Percentiles rank a stretch among this genome's conserved stretches.
Evolutionary conservation across 2,329 filamentous ascomycete genomes (phyloP).

Genomic region (Alternaria conjuncta): DNA sequence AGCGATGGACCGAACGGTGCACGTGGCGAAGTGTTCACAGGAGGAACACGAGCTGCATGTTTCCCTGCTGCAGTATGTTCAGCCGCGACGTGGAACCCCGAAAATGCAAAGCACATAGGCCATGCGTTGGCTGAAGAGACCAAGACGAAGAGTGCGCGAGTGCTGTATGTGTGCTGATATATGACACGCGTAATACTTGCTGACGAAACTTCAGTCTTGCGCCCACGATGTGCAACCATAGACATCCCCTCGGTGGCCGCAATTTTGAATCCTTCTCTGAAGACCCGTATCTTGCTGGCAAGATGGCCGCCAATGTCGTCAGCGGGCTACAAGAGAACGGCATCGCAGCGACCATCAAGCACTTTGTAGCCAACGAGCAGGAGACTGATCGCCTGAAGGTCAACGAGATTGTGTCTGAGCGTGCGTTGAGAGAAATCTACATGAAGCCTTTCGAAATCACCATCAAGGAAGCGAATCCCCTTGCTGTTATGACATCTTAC

Average conservation of each 20-base stretch:
- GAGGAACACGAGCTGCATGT: conserved; percentile 69
- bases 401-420: conserved; percentile 58
- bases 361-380: conserved; percentile 71
- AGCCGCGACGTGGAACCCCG: conserved; percentile 75
- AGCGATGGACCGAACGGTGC: conserved; percentile 74
- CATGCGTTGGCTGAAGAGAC: conserved; percentile 73
- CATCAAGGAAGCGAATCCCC: conserved; percentile 72
- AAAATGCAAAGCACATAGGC: conserved; percentile 61
- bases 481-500: conserved; percentile 76
- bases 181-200: not conserved
- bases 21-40: conserved; percentile 68
- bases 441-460: conserved; percentile 70
- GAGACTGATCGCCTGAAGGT: conserved; percentile 72
- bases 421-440: conserved; percentile 65
- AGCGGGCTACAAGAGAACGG: conserved; percentile 69
- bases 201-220: conserved; percentile 58
- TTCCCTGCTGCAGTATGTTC: conserved; percentile 76
- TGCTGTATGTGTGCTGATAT: conserved; percentile 55
- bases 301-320: conserved; percentile 67
- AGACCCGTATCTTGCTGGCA: conserved; percentile 71
- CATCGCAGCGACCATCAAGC: conserved; percentile 75
- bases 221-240: conserved; percentile 80
- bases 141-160: conserved; percentile 73
- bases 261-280: conserved; percentile 80
- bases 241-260: conserved; percentile 78